Evolutionary conservation across 805 yeast species (phyloP).

Genomic region (Pichia cephalocereana): DNA sequence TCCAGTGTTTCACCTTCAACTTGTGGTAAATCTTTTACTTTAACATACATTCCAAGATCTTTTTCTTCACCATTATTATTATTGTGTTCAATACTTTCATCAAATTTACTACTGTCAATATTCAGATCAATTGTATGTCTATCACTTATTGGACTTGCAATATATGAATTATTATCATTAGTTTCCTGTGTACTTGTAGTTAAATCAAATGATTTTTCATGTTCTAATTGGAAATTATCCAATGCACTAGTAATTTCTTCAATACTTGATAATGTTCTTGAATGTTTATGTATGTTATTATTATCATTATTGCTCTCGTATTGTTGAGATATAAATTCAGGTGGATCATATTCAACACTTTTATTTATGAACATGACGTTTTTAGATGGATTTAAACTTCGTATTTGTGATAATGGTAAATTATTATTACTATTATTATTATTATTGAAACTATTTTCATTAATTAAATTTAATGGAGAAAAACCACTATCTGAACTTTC

Average conservation of each 20-base stretch:
- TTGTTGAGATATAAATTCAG: not conserved
- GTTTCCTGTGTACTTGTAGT: not conserved
- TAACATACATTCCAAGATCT: not conserved
- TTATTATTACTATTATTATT: not conserved
- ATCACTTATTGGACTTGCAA: not conserved
- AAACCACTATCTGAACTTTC: not conserved
- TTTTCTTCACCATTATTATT: not conserved
- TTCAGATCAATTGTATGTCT: not conserved
- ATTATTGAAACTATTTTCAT: not conserved
- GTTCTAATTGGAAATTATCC: conserved; percentile 8
- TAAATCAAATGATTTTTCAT: conserved; percentile 2
- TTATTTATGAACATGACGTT: not conserved
- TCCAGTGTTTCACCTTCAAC: conserved; percentile 4
- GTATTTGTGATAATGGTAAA: not conserved
- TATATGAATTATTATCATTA: not conserved
- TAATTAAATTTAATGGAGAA: conserved; percentile 3
- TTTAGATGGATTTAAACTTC: not conserved
- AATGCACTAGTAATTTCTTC: conserved; percentile 12
- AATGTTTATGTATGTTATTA: conserved; percentile 8
- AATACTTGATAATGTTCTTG: conserved; percentile 13
- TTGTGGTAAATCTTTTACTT: conserved; percentile 8
- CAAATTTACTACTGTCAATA: not conserved
- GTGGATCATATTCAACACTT: conserved; percentile 4
- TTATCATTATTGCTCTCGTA: not conserved
- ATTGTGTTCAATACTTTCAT: not conserved